A percentile compares a stretch with the other conserved stretches of the same genome.
phyloP scores from a whole-genome alignment of 2,329 filamentous ascomycete genomes.

The Colletotrichum ledebouriae region DNA sequence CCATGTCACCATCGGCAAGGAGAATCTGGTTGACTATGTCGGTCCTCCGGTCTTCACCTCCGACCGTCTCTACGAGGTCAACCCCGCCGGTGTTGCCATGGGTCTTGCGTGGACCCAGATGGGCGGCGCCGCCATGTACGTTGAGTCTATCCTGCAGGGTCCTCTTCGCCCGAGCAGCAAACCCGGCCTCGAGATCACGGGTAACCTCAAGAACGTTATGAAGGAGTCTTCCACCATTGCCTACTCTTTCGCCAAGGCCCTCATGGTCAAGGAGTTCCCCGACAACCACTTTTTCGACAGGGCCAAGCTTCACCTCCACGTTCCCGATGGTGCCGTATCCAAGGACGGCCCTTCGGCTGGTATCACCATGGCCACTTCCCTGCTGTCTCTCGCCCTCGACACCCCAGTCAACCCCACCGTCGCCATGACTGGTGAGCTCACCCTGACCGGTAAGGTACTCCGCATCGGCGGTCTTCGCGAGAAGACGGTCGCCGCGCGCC shows the following conservation, averaged over 20 bases:
- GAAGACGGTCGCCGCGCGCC: conserved; percentile 95
- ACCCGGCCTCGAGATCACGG: conserved; percentile 89
- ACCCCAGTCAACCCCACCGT: conserved; percentile 84
- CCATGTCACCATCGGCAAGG: conserved; percentile 86
- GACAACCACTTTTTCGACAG: conserved; percentile 97
- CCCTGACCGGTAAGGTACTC: conserved; percentile 95
- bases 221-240: conserved; percentile 96
- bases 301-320: conserved; percentile 94
- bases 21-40: conserved; percentile 96
- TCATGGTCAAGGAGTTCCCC: conserved; percentile 86
- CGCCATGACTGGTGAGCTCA: conserved; percentile 98
- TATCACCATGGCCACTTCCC: conserved; percentile 97
- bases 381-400: conserved; percentile 88
- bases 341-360: conserved; percentile 95
- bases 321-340: conserved; percentile 93
- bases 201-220: conserved; percentile 97
- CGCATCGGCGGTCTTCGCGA: conserved; percentile 94
- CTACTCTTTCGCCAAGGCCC: conserved; percentile 93
- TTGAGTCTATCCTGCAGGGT: conserved; percentile 94
- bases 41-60: conserved; percentile 96
- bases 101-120: conserved; percentile 98
- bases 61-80: conserved; percentile 93
- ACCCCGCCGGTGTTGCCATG: conserved; percentile 96
- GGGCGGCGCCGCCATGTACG: conserved; percentile 95
- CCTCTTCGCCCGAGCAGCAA: conserved; percentile 80